These are phyloP conservation scores for Pezicula rhizophila DNA, from an alignment of 2,329 filamentous ascomycete genomes.

Conservation along the genomic window DNA sequence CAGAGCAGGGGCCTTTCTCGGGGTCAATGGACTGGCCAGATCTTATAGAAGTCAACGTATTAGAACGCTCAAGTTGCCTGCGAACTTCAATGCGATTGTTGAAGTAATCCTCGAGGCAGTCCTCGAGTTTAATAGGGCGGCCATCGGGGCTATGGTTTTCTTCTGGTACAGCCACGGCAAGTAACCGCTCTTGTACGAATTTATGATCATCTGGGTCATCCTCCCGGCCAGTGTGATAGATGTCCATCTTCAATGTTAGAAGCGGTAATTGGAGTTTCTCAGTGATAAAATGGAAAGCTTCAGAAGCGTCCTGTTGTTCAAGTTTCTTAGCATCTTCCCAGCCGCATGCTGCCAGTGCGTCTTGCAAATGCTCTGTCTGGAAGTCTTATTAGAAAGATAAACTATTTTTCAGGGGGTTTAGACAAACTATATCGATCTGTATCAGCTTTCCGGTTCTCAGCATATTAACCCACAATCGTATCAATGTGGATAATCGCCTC, in stretches of 20 bases:
- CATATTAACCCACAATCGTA: constrained; percentile 92
- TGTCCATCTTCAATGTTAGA: constrained; percentile 85
- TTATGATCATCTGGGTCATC: constrained; percentile 85
- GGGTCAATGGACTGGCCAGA: constrained; percentile 9
- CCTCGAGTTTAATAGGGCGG: constrained; percentile 72
- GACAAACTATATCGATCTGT: constrained; percentile 69
- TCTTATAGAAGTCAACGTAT: constrained; percentile 39
- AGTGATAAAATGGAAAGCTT: constrained; percentile 92
- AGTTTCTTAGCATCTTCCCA: constrained; percentile 74
- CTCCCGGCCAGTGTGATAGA: constrained; percentile 86
- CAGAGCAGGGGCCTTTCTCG: constrained; percentile 14
- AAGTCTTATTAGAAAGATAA: constrained; percentile 9
- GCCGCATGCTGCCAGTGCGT: constrained; percentile 75
- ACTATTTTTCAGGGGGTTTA: not conserved
- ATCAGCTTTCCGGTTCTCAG: constrained; percentile 80
- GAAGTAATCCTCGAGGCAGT: constrained; percentile 91
- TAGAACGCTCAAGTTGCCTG: constrained; percentile 60
- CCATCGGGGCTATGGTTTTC: constrained; percentile 51
- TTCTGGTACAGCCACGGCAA: constrained; percentile 85
- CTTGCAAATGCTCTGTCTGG: constrained; percentile 76
- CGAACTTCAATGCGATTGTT: constrained; percentile 81
- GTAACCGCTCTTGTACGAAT: constrained; percentile 81
- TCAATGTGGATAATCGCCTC: constrained; percentile 66
- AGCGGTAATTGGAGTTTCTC: constrained; percentile 82
- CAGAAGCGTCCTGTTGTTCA: constrained; percentile 91